These are phyloP conservation scores for Kwoniella shivajii DNA, from an alignment of 1,284 basidiomycete genomes.

Conservation along the genomic window DNA sequence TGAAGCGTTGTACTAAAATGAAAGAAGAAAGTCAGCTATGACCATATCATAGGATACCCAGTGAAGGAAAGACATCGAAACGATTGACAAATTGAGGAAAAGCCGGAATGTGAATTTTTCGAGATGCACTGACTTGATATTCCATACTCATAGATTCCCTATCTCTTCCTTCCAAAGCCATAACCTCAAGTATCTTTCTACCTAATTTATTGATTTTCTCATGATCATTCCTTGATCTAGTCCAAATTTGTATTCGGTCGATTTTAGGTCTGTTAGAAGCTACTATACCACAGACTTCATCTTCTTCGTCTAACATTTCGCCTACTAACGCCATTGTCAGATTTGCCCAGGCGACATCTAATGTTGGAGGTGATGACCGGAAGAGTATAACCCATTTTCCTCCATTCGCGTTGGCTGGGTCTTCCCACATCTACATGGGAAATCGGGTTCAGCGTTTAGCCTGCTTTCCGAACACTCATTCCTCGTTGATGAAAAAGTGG, in stretches of 20 bases:
- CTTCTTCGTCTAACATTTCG: slow-evolving; percentile 81
- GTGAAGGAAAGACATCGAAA: too few species aligned
- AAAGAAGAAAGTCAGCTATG: neutral
- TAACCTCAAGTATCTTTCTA: slow-evolving; percentile 72
- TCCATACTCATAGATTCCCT: slow-evolving; percentile 79
- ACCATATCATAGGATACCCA: too few species aligned
- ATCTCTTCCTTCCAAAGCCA: slow-evolving; percentile 60
- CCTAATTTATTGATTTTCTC: slow-evolving; percentile 77
- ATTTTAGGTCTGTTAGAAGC: slow-evolving; percentile 83
- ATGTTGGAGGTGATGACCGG: slow-evolving; percentile 68
- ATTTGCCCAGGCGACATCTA: slow-evolving; percentile 89
- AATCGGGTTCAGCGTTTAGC: too few species aligned
- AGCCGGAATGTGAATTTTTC: neutral
- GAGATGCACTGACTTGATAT: slow-evolving; percentile 67
- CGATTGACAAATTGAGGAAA: too few species aligned
- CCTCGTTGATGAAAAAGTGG: neutral
- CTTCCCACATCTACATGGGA: slow-evolving; percentile 94
- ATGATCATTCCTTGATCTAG: slow-evolving; percentile 75
- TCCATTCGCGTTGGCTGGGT: slow-evolving; percentile 83
- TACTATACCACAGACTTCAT: slow-evolving; percentile 87
- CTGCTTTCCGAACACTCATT: too few species aligned
- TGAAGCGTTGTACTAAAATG: slow-evolving; percentile 28
- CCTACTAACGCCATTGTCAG: slow-evolving; percentile 88
- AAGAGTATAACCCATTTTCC: slow-evolving; percentile 95
- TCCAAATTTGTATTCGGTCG: slow-evolving; percentile 89